Conservation (phyloP, 2,329 filamentous ascomycete genomes). For the Aspergillus aculeatinus region DNA sequence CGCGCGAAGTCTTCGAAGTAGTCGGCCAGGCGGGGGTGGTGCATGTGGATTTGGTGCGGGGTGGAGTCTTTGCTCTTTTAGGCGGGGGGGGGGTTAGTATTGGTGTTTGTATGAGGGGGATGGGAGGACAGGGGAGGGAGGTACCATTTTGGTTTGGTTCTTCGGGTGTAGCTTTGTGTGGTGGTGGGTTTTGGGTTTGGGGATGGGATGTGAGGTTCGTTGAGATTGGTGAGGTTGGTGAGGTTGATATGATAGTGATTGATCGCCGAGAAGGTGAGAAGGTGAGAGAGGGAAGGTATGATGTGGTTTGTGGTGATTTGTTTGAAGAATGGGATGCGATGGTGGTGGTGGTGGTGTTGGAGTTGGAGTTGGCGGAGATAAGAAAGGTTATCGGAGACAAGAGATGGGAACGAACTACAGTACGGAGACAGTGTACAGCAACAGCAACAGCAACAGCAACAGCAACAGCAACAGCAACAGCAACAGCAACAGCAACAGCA, state of each 20-base stretch:
- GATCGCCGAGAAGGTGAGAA: neutral
- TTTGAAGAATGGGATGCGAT: neutral
- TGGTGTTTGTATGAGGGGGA: neutral
- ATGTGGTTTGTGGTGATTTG: neutral
- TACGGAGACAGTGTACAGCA: neutral
- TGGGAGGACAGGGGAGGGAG: neutral
- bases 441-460: too few relatives aligned
- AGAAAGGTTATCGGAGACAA: neutral
- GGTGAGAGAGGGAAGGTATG: too few relatives aligned
- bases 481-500: too few relatives aligned
- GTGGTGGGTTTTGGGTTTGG: neutral
- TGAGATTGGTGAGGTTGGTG: too few relatives aligned
- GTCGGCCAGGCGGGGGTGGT: slow-evolving; percentile 49
- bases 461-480: too few relatives aligned
- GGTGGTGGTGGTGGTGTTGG: neutral
- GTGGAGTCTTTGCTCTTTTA: slow-evolving; percentile 50
- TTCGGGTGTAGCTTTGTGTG: neutral
- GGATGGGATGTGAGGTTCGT: neutral
- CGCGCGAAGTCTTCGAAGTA: slow-evolving; percentile 53
- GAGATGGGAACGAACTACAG: neutral
- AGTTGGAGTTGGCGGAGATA: neutral
- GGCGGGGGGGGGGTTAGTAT: slow-evolving; percentile 9
- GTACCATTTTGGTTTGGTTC: slow-evolving; percentile 27
- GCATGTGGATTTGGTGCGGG: slow-evolving; percentile 49
- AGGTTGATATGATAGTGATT: neutral